These are phyloP conservation scores for Fusarium caatingaense DNA, from an alignment of 2,329 filamentous ascomycete species.

Conservation along the genomic window DNA sequence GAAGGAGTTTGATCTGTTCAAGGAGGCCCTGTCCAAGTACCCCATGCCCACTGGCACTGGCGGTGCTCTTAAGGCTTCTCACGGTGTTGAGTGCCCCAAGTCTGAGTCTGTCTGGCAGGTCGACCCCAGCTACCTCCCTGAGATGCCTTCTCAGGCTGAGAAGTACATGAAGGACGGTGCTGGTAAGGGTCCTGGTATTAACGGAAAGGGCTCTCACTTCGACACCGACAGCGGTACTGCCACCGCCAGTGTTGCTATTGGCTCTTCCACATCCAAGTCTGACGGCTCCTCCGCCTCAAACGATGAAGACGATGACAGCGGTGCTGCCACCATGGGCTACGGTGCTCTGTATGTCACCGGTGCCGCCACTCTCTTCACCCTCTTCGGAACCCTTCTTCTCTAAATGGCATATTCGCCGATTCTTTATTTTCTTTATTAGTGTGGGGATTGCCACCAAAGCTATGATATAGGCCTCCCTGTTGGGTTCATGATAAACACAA, in stretches of 20 bases:
- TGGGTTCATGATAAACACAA: conserved; percentile 40
- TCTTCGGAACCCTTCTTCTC: conserved; percentile 55
- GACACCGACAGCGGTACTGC: conserved; percentile 60
- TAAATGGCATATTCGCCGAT: conserved; percentile 44
- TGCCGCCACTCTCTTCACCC: conserved; percentile 51
- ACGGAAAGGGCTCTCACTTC: conserved; percentile 65
- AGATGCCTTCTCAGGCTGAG: conserved; percentile 62
- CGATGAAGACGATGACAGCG: conserved; percentile 48
- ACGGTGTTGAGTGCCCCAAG: conserved; percentile 62
- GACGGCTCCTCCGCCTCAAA: conserved; percentile 14
- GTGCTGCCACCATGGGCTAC: conserved; percentile 46
- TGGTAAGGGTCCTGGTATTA: conserved; percentile 64
- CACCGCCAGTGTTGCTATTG: conserved; percentile 55
- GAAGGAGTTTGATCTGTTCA: conserved; percentile 70
- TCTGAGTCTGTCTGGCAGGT: conserved; percentile 63
- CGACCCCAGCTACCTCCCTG: conserved; percentile 61
- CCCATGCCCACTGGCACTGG: conserved; percentile 63
- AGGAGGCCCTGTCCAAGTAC: conserved; percentile 60
- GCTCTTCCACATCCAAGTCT: conserved; percentile 47
- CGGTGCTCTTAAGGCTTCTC: conserved; percentile 61
- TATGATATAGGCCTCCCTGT: conserved; percentile 16
- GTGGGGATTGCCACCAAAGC: conserved; percentile 16
- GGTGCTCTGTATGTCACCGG: conserved; percentile 53
- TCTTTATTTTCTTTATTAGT: conserved; percentile 27
- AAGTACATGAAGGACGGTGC: conserved; percentile 67